Percentiles rank a stretch among this genome's conserved stretches.
These are phyloP conservation scores for Calonectria montana DNA, from an alignment of 2,329 filamentous ascomycete genomes.

Conservation along the genomic window DNA sequence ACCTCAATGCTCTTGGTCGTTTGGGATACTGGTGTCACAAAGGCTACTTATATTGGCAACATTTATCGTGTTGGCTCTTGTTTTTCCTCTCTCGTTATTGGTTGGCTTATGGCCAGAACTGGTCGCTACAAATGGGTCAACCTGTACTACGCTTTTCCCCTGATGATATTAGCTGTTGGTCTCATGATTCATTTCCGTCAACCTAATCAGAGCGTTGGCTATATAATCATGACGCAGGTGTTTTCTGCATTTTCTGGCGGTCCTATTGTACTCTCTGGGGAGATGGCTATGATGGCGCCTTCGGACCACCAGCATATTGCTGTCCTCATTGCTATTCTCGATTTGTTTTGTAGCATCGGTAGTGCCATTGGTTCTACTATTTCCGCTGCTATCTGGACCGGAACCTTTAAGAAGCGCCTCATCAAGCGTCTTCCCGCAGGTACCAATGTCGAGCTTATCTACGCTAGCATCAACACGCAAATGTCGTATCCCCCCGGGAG, in stretches of 20 bases:
- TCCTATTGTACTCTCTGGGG: constrained; percentile 67
- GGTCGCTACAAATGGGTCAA: constrained; percentile 64
- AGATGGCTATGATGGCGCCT: constrained; percentile 71
- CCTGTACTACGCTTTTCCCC: constrained; percentile 60
- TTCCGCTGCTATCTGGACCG: constrained; percentile 73
- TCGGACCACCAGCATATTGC: constrained; percentile 71
- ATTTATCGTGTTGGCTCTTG: constrained; percentile 53
- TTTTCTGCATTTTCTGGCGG: constrained; percentile 71
- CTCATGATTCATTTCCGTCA: constrained; percentile 71
- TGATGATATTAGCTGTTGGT: constrained; percentile 66
- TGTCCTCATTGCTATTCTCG: constrained; percentile 69
- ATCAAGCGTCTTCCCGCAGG: constrained; percentile 59
- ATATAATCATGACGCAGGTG: constrained; percentile 71
- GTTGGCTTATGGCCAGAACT: constrained; percentile 54
- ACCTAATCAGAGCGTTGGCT: constrained; percentile 60
- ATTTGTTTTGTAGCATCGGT: constrained; percentile 70
- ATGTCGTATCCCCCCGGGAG: constrained; percentile 62
- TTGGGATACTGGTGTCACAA: constrained; percentile 49
- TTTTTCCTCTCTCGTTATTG: constrained; percentile 44
- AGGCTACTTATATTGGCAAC: constrained; percentile 53
- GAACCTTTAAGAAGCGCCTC: constrained; percentile 65
- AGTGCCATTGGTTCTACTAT: constrained; percentile 70
- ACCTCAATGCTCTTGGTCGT: constrained; percentile 54
- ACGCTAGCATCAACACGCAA: constrained; percentile 64
- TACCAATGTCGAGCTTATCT: constrained; percentile 53